phyloP scores from a whole-genome alignment of 1,139 yeast genomes.

The Suhomyces coccinellae region DNA sequence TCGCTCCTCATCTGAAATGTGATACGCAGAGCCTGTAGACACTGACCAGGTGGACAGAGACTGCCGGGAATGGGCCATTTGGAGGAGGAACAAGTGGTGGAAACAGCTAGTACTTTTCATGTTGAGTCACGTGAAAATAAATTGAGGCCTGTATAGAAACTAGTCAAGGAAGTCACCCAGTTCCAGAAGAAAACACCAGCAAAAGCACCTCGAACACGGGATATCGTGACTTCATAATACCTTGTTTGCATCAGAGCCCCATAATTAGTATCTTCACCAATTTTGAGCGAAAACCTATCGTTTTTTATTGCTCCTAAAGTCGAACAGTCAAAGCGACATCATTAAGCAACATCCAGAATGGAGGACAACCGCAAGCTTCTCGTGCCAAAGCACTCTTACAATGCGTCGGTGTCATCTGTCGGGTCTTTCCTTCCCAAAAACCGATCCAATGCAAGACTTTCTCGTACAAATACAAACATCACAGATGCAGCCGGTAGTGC shows the following conservation, averaged over 20 bases:
- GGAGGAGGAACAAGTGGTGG: background rate
- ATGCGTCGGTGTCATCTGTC: constrained; percentile 13
- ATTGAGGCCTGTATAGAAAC: too few species aligned
- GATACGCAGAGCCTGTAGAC: background rate
- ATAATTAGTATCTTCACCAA: too few species aligned
- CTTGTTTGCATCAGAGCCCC: too few species aligned
- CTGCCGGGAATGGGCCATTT: background rate
- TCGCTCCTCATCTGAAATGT: background rate
- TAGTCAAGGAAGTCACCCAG: too few species aligned
- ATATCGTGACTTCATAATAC: too few species aligned
- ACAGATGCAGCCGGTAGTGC: constrained; percentile 17
- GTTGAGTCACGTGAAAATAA: background rate
- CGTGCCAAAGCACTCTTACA: constrained; percentile 16
- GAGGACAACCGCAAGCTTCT: constrained; percentile 11
- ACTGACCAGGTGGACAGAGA: background rate
- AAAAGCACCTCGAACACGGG: too few species aligned
- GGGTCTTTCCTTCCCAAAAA: constrained; percentile 10
- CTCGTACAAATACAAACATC: constrained; percentile 30
- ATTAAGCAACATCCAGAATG: background rate
- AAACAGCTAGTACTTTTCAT: background rate
- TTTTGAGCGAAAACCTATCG: too few species aligned
- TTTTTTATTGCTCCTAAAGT: background rate
- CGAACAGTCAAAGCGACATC: background rate
- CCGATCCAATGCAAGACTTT: constrained; percentile 21
- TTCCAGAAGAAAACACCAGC: too few species aligned